phyloP scores from a whole-genome alignment of 176 grass and related monocot genomes.

The Musa itinerans region DNA sequence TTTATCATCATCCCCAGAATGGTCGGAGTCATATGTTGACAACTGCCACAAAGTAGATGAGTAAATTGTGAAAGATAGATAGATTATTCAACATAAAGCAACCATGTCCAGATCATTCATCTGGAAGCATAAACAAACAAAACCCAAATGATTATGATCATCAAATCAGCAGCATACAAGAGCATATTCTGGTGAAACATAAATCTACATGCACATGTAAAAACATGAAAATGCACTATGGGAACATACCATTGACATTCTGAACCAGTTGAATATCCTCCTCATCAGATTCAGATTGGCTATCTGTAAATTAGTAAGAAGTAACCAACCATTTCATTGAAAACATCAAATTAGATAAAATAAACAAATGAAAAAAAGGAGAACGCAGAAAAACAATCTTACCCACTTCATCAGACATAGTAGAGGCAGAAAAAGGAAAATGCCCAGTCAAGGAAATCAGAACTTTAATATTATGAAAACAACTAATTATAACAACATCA shows the following conservation, averaged over 20 bases:
- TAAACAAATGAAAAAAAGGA: conserved; percentile 8
- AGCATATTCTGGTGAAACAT: too few relatives aligned
- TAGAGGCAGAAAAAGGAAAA: too few relatives aligned
- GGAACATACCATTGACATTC: neutral
- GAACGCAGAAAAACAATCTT: neutral
- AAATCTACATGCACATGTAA: too few relatives aligned
- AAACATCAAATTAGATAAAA: neutral
- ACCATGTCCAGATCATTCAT: too few relatives aligned
- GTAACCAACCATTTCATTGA: neutral
- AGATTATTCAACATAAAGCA: too few relatives aligned
- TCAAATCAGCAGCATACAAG: too few relatives aligned
- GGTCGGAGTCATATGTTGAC: too few relatives aligned
- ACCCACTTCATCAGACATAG: neutral
- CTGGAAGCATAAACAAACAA: too few relatives aligned
- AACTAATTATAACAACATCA: conserved; percentile 11
- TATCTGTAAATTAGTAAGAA: conserved; percentile 17
- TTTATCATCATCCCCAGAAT: too few relatives aligned
- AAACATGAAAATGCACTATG: neutral
- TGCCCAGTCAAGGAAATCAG: conserved; percentile 13
- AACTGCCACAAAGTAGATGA: too few relatives aligned
- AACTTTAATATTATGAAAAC: neutral
- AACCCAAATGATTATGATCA: too few relatives aligned
- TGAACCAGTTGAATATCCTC: conserved; percentile 10
- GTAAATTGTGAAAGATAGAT: too few relatives aligned
- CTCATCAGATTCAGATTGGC: conserved; percentile 30